Base-by-base conservation (phyloP, 176 grass and related monocot genomes). In the Oryza australiensis region DNA sequence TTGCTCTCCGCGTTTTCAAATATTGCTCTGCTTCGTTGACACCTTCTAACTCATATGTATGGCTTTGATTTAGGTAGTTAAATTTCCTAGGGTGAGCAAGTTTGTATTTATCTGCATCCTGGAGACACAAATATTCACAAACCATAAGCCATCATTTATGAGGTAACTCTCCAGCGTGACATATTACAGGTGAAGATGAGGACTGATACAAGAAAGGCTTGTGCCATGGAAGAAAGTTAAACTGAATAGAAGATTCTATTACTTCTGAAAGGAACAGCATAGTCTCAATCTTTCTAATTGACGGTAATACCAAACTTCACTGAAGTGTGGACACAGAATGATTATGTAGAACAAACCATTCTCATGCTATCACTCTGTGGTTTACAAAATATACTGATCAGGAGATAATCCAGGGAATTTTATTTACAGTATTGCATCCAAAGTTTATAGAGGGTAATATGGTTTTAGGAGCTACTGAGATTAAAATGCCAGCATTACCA, bases 51-150 rank as follows among this genome's bases (percentile, higher is more conserved):
- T 97, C 94, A 85, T 91, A 93, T 4, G 74, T 82, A 16, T 85
- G 87, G 77, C 94, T 97, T 89, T 97, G 94, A 84, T 93, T 93
- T 74, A 97, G 74, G 26, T 97, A 97, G 78, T 93, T 87, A 76
- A 97, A 97, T 69, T 84, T 91, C 71, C 64, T 88, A 70, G 88
- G 87, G 57, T 93, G 80, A 77, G 82, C 86, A 89, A 97, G 94
- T 79, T 89, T 93, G 73, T 89, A 97, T 75, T 91, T 97, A 66
- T 93, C 94, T 14, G 90, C 88, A 93, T 97, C 90, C 94, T 97
- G 80, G 46, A 66, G 48, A 80, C 74, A 78, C 9, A 71, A 79
- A 69, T 64, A 60, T 18, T 78, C 60, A 73, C 33, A 85, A 41
- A 38, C 1, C 12, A 68, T 60, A 60, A 88, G 37, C 62, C 59